These are phyloP conservation scores for Lunasporangiospora selenospora DNA, from an alignment of 192 early-diverging fungal species.

Conservation along the genomic window DNA sequence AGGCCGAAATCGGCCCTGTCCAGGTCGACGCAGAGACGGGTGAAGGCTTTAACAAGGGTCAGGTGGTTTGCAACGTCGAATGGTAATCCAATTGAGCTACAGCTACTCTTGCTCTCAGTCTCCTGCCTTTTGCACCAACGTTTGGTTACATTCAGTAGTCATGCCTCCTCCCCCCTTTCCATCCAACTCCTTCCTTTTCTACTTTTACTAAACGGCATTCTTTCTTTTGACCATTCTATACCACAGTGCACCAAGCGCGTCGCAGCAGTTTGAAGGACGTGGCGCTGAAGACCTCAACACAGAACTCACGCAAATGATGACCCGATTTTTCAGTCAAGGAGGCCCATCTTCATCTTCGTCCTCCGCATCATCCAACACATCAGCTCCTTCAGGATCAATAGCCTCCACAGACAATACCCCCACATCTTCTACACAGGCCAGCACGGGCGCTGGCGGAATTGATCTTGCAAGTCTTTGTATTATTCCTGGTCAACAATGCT, in stretches of 20 bases:
- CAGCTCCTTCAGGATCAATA: conserved; percentile 7
- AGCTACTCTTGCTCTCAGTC: background rate
- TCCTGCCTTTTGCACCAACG: background rate
- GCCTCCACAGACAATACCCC: too few species aligned
- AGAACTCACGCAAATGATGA: conserved; percentile 83
- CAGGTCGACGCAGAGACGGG: conserved; percentile 57
- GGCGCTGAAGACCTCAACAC: conserved; percentile 86
- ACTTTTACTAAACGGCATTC: background rate
- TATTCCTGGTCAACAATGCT: conserved; percentile 88
- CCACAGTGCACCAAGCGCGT: conserved; percentile 77
- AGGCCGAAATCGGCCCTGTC: conserved; percentile 85
- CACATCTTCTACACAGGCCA: conserved; percentile 1
- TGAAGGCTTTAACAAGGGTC: conserved; percentile 68
- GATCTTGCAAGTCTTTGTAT: conserved; percentile 89
- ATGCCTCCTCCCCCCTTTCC: background rate
- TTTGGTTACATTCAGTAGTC: background rate
- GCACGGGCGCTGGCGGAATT: conserved; percentile 83
- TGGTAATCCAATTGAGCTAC: conserved; percentile 60
- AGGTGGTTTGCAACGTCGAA: conserved; percentile 89
- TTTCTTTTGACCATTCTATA: conserved; percentile 1
- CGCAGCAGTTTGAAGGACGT: conserved; percentile 79
- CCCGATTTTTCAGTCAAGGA: conserved; percentile 78
- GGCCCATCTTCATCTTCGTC: conserved; percentile 1
- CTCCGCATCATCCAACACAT: conserved; percentile 12
- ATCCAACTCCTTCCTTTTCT: background rate